Evolutionary conservation across 495 filamentous ascomycete genomes (phyloP).

Genomic region (Geopyxis carbonaria): DNA sequence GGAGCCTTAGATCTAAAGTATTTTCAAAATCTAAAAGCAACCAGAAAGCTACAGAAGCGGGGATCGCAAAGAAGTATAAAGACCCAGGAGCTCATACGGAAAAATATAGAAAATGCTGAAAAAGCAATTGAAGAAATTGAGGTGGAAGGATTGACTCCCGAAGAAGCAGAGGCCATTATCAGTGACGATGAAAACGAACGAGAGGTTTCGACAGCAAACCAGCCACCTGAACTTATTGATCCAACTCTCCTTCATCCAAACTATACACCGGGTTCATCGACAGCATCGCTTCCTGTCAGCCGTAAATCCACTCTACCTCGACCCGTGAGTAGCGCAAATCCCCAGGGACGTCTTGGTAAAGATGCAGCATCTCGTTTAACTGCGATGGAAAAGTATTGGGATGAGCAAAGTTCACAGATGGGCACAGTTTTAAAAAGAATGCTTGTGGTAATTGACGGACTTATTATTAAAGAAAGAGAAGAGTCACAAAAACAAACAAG

Average conservation of each 20-base stretch:
- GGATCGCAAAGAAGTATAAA: background rate
- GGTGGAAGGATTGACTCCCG: constrained; percentile 8
- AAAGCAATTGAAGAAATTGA: constrained; percentile 6
- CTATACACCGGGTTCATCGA: constrained; percentile 4
- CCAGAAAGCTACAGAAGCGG: constrained; percentile 3
- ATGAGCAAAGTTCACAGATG: constrained; percentile 14
- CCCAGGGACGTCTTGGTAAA: constrained; percentile 1
- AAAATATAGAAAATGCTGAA: constrained; percentile 3
- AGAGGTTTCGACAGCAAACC: constrained; percentile 7
- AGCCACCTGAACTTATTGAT: constrained; percentile 8
- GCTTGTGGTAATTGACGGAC: constrained; percentile 17
- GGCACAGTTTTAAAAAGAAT: constrained; percentile 17
- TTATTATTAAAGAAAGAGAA: constrained; percentile 18
- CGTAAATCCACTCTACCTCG: background rate
- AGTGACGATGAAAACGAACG: background rate
- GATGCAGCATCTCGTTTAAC: constrained; percentile 4
- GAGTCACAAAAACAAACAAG: constrained; percentile 17
- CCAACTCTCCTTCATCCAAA: constrained; percentile 11
- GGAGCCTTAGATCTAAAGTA: constrained; percentile 5
- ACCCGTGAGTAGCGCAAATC: background rate
- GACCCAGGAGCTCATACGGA: constrained; percentile 5
- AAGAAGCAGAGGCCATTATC: constrained; percentile 8
- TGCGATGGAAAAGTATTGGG: constrained; percentile 17
- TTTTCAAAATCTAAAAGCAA: constrained; percentile 3
- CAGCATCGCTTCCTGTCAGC: background rate